phyloP scores from a whole-genome alignment of 2,329 filamentous ascomycete species.

The Paraconiothyrium brasiliense region DNA sequence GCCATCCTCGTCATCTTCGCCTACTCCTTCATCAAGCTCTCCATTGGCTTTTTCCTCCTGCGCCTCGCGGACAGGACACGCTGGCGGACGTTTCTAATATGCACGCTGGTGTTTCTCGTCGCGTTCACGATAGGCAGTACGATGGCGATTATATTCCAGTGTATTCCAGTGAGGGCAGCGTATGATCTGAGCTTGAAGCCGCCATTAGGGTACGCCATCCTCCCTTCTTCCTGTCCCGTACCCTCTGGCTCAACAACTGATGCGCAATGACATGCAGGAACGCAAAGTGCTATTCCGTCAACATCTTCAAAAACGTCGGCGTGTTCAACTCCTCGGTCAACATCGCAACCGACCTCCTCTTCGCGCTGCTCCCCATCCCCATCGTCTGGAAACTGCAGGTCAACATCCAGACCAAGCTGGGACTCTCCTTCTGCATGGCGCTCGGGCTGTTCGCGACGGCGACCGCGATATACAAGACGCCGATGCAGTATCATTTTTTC shows the following conservation, averaged over 20 bases:
- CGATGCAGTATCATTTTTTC: slow-evolving; percentile 41
- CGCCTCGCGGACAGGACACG: slow-evolving; percentile 48
- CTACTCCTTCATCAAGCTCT: slow-evolving; percentile 59
- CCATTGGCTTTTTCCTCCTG: slow-evolving; percentile 58
- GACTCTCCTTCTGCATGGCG: slow-evolving; percentile 44
- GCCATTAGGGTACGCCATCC: slow-evolving; percentile 24
- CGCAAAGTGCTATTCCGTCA: slow-evolving; percentile 39
- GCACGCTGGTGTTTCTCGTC: slow-evolving; percentile 41
- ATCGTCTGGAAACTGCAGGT: slow-evolving; percentile 55
- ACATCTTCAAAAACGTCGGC: slow-evolving; percentile 58
- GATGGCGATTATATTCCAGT: slow-evolving; percentile 38
- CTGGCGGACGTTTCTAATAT: slow-evolving; percentile 53
- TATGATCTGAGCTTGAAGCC: slow-evolving; percentile 51
- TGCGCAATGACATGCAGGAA: slow-evolving; percentile 13
- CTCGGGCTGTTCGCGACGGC: slow-evolving; percentile 49
- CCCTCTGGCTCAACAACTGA: slow-evolving; percentile 3
- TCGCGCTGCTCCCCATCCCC: slow-evolving; percentile 54
- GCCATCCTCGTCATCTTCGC: slow-evolving; percentile 58
- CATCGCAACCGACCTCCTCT: slow-evolving; percentile 51
- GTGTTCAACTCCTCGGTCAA: slow-evolving; percentile 57
- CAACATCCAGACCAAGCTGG: slow-evolving; percentile 52
- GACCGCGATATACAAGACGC: slow-evolving; percentile 34
- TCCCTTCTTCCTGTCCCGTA: neutral
- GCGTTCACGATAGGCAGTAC: slow-evolving; percentile 39
- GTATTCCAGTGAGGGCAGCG: slow-evolving; percentile 53